A percentile compares a stretch with the other conserved stretches of the same genome.
phyloP scores from a whole-genome alignment of 2,329 filamentous ascomycete genomes.

The Westerdykella aurantiaca region DNA sequence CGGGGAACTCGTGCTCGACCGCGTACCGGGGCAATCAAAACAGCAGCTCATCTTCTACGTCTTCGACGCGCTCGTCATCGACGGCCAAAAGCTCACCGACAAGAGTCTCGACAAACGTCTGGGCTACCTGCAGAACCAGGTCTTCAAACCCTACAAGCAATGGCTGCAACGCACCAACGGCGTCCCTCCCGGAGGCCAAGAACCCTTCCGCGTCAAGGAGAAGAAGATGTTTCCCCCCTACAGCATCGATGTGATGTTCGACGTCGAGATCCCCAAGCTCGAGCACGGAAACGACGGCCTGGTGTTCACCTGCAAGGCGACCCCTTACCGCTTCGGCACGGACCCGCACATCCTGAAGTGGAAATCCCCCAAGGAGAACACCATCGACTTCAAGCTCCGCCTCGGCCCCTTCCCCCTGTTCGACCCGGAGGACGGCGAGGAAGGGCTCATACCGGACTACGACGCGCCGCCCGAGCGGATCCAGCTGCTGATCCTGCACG shows the following conservation, averaged over 20 bases:
- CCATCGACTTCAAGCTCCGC: conserved; percentile 80
- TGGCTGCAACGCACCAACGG: conserved; percentile 47
- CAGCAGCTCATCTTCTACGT: conserved; percentile 75
- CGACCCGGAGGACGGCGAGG: conserved; percentile 63
- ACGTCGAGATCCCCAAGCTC: conserved; percentile 72
- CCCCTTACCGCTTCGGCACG: conserved; percentile 81
- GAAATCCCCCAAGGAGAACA: conserved; percentile 95
- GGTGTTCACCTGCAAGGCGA: conserved; percentile 92
- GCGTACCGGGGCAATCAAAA: conserved; percentile 56
- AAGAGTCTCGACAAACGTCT: conserved; percentile 82
- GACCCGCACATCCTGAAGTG: conserved; percentile 94
- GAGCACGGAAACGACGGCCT: conserved; percentile 93
- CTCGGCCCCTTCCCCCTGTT: conserved; percentile 65
- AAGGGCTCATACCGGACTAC: conserved; percentile 67
- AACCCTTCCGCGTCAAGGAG: conserved; percentile 76
- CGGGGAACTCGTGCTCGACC: conserved; percentile 87
- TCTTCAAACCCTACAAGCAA: conserved; percentile 65
- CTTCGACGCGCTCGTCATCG: conserved; percentile 85
- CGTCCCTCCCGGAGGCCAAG: conserved; percentile 56
- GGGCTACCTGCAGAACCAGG: conserved; percentile 73
- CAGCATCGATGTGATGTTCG: conserved; percentile 72
- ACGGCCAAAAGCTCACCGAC: conserved; percentile 68
- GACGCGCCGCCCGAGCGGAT: conserved; percentile 65
- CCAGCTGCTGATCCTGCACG: conserved; percentile 65
- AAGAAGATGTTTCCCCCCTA: conserved; percentile 89